Conservation (phyloP, 805 yeast genomes). For the Ogataea ramenticola region DNA sequence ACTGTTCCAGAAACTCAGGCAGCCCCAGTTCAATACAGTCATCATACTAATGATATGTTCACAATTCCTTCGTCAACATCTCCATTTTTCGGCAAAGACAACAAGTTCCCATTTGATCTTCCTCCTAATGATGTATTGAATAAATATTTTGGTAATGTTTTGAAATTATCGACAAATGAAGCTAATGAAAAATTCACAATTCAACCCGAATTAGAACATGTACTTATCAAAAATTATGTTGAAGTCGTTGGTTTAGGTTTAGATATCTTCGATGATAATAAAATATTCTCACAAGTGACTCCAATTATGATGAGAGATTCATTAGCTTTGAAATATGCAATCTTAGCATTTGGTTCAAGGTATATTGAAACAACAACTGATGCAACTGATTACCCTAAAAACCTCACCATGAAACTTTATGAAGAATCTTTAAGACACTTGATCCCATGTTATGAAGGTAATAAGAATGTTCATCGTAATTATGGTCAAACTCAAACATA, state of each 20-base stretch:
- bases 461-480: constrained; percentile 2
- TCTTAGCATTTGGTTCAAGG: constrained; percentile 16
- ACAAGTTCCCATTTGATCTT: constrained; percentile 3
- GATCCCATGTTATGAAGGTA: constrained; percentile 10
- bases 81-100: too few species aligned
- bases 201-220: constrained; percentile 19
- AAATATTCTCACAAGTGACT: constrained; percentile 10
- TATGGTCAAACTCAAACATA: neutral
- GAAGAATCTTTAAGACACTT: constrained; percentile 27
- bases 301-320: constrained; percentile 12
- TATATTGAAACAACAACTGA: constrained; percentile 9
- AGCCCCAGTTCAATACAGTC: too few species aligned
- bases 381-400: constrained; percentile 11
- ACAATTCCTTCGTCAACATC: too few species aligned
- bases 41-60: too few species aligned
- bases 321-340: constrained; percentile 13
- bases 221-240: constrained; percentile 24
- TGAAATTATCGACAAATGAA: constrained; percentile 9
- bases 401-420: constrained; percentile 23
- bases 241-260: constrained; percentile 33
- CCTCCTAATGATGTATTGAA: constrained; percentile 14
- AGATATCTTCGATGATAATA: constrained; percentile 27
- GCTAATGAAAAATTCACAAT: constrained; percentile 2
- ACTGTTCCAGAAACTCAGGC: too few species aligned
- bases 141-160: constrained; percentile 16